Conservation (phyloP, 805 yeast genomes). For the Debaryomyces prosopidis region DNA sequence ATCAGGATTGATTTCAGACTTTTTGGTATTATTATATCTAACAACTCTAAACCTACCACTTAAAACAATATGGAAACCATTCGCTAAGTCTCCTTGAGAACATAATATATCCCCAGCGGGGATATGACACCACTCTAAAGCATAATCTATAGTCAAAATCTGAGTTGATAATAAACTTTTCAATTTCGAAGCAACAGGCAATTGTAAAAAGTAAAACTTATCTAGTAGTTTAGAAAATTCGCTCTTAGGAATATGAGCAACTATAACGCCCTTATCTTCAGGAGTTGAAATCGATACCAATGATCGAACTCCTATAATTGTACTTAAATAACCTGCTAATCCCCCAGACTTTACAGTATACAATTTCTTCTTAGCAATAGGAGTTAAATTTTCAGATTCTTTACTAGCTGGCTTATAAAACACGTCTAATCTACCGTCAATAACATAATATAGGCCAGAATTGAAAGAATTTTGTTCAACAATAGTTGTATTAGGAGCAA, state of each 20-base stretch:
- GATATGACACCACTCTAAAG: conserved; percentile 91
- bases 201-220: conserved; percentile 69
- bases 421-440: conserved; percentile 77
- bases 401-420: conserved; percentile 26
- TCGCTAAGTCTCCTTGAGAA: conserved; percentile 82
- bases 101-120: conserved; percentile 83
- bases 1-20: conserved; percentile 9
- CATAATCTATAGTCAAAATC: conserved; percentile 78
- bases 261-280: conserved; percentile 55
- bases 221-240: conserved; percentile 70
- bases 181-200: conserved; percentile 75
- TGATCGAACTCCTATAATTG: conserved; percentile 77
- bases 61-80: conserved; percentile 84
- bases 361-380: conserved; percentile 30
- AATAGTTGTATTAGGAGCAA: conserved; percentile 53
- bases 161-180: conserved; percentile 66
- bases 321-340: conserved; percentile 82
- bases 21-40: conserved; percentile 23
- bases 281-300: conserved; percentile 69
- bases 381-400: background rate
- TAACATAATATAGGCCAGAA: conserved; percentile 76
- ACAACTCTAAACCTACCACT: conserved; percentile 85
- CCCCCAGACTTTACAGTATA: conserved; percentile 75
- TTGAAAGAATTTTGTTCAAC: conserved; percentile 65
- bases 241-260: conserved; percentile 66